Conservation (phyloP, 2,329 filamentous ascomycete species). For the Penicillium sp. region DNA sequence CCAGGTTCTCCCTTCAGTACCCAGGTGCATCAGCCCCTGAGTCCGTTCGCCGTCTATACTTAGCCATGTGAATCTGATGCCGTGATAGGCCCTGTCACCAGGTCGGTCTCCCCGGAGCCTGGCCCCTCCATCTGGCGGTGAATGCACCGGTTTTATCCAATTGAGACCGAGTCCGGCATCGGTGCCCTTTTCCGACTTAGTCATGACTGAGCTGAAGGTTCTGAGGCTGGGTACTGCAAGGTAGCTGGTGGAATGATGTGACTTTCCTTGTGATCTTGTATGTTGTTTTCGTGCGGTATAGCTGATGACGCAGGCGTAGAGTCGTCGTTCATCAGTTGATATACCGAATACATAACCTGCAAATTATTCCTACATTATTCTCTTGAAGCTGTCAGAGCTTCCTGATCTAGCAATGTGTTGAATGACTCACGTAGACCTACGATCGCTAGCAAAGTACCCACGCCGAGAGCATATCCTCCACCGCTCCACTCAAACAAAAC, state of each 20-base stretch:
- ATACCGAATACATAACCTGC: not conserved
- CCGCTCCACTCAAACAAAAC: not conserved
- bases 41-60: constrained; percentile 19
- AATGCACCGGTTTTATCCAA: constrained; percentile 17
- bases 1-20: not conserved
- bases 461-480: not conserved
- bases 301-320: not conserved
- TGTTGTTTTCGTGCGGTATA: not conserved
- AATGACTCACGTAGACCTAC: not conserved
- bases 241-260: not conserved
- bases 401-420: not conserved
- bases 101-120: constrained; percentile 11
- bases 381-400: too few relatives aligned
- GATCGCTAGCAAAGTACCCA: not conserved
- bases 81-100: constrained; percentile 17
- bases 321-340: not conserved
- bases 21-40: constrained; percentile 6
- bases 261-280: not conserved
- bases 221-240: not conserved
- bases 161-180: constrained; percentile 11
- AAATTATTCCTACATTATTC: not conserved
- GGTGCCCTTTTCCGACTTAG: not conserved
- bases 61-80: constrained; percentile 1
- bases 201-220: not conserved
- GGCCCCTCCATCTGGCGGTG: constrained; percentile 19